These are phyloP conservation scores for Diatrype stigma DNA, from an alignment of 2,329 filamentous ascomycete species.

Conservation along the genomic window DNA sequence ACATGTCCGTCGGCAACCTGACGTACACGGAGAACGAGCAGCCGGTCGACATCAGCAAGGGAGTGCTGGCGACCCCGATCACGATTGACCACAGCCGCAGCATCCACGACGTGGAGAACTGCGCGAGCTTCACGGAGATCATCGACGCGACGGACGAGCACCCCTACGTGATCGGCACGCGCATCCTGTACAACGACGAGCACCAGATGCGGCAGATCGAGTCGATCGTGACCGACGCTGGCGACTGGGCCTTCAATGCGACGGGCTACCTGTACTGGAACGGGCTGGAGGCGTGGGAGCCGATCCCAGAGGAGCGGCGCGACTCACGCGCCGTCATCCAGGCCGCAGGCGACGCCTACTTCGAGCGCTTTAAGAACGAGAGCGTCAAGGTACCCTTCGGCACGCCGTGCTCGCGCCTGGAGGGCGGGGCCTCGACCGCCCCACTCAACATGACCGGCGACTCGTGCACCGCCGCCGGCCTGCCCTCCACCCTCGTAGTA, in stretches of 20 bases:
- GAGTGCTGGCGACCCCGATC: constrained; percentile 26
- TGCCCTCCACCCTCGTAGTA: constrained; percentile 24
- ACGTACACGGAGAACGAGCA: constrained; percentile 31
- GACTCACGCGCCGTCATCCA: constrained; percentile 24
- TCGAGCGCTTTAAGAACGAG: constrained; percentile 23
- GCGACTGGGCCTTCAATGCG: constrained; percentile 29
- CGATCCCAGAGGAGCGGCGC: constrained; percentile 22
- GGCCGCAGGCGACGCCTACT: constrained; percentile 26
- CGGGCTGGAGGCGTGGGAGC: constrained; percentile 26
- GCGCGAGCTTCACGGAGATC: constrained; percentile 39
- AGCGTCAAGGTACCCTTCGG: constrained; percentile 23
- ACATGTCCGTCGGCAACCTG: constrained; percentile 11
- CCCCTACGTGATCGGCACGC: constrained; percentile 31
- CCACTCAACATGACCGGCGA: constrained; percentile 20
- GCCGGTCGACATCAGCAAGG: constrained; percentile 12
- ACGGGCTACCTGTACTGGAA: constrained; percentile 23
- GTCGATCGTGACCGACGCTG: constrained; percentile 25
- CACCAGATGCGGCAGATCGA: constrained; percentile 23
- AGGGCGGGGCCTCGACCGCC: constrained; percentile 24
- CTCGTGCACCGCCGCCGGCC: constrained; percentile 22
- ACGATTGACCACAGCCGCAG: constrained; percentile 29
- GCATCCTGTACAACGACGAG: constrained; percentile 22
- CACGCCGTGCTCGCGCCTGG: constrained; percentile 23
- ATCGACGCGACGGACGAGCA: constrained; percentile 26
- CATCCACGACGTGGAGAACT: constrained; percentile 28